Conservation (phyloP, 1,284 basidiomycete species). For the Athelia sp. region DNA sequence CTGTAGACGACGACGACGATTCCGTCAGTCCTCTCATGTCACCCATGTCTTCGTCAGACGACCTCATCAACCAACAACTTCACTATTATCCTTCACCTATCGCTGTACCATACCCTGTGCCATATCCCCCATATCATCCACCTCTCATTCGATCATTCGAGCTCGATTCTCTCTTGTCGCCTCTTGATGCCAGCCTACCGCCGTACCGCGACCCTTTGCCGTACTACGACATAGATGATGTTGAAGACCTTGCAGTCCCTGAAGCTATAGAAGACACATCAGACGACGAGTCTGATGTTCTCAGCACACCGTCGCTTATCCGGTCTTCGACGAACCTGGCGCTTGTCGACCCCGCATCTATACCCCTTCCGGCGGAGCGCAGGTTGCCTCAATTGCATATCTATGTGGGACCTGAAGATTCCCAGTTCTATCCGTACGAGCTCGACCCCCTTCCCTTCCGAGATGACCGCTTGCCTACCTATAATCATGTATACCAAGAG, state of each 20-base stretch:
- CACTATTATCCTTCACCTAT: conserved; percentile 43
- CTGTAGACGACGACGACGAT: conserved; percentile 51
- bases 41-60: conserved; percentile 69
- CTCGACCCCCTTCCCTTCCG: conserved; percentile 66
- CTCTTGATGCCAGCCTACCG: conserved; percentile 32
- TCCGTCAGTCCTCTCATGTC: conserved; percentile 54
- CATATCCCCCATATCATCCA: conserved; percentile 60
- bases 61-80: conserved; percentile 47
- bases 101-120: conserved; percentile 52
- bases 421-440: conserved; percentile 58
- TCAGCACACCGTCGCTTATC: conserved; percentile 56
- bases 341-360: conserved; percentile 42
- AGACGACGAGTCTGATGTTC: conserved; percentile 70
- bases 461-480: conserved; percentile 36
- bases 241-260: conserved; percentile 63
- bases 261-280: conserved; percentile 79
- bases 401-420: conserved; percentile 53
- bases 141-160: conserved; percentile 47
- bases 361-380: conserved; percentile 46
- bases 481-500: conserved; percentile 49
- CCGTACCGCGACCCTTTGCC: conserved; percentile 54
- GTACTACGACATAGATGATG: conserved; percentile 54
- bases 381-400: conserved; percentile 48
- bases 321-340: conserved; percentile 40
- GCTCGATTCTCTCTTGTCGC: conserved; percentile 26